These are phyloP conservation scores for Clavispora asparagi DNA, from an alignment of 805 yeast genomes.

Conservation along the genomic window DNA sequence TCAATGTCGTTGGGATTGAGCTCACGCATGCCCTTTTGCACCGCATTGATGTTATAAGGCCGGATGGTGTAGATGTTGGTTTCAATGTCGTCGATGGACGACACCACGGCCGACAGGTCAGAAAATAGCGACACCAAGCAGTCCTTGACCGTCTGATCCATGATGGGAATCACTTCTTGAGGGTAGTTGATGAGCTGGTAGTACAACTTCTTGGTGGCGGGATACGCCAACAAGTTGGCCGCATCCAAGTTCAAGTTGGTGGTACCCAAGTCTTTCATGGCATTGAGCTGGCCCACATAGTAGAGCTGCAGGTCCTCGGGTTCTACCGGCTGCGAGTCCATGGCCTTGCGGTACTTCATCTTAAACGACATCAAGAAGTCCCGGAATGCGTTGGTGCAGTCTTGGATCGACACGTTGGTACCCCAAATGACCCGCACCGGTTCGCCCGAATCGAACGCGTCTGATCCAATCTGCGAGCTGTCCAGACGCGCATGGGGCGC, in stretches of 20 bases:
- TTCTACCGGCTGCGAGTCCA: constrained; percentile 37
- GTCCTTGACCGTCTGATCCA: constrained; percentile 95
- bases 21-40: constrained; percentile 78
- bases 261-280: constrained; percentile 73
- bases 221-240: constrained; percentile 68
- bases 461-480: constrained; percentile 23
- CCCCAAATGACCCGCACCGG: constrained; percentile 97
- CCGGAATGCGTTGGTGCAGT: constrained; percentile 74
- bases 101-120: constrained; percentile 20
- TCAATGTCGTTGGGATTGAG: constrained; percentile 92
- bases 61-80: constrained; percentile 80
- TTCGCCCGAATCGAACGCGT: constrained; percentile 41
- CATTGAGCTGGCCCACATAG: constrained; percentile 67
- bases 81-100: constrained; percentile 64
- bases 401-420: constrained; percentile 90
- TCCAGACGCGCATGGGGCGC: constrained; percentile 10
- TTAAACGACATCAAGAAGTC: constrained; percentile 82
- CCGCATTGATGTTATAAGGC: constrained; percentile 74
- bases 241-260: constrained; percentile 84
- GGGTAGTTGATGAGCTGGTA: constrained; percentile 88
- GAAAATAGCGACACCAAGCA: constrained; percentile 63
- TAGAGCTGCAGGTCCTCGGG: constrained; percentile 65
- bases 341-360: constrained; percentile 58
- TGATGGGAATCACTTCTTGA: constrained; percentile 93
- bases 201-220: constrained; percentile 72